Conservation (phyloP, 2,329 filamentous ascomycete genomes). For the Aspergillus hortae region DNA sequence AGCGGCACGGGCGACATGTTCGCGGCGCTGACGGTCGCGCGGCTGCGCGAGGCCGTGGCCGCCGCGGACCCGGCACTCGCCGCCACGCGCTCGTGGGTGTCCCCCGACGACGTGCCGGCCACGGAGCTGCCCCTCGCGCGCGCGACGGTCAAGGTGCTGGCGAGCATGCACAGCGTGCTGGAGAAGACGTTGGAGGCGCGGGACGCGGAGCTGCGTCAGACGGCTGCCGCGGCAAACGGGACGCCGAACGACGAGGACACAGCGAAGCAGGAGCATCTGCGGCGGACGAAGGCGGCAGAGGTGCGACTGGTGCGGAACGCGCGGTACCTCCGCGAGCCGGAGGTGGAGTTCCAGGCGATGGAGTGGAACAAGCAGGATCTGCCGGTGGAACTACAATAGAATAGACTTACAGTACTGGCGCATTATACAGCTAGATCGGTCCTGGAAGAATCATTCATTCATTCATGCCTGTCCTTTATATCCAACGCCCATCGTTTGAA, state of each 20-base stretch:
- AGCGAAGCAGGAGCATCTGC: conserved; percentile 60
- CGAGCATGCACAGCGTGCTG: conserved; percentile 87
- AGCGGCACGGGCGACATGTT: conserved; percentile 99
- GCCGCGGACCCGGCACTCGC: conserved; percentile 47
- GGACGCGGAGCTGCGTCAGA: conserved; percentile 56
- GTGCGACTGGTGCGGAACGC: conserved; percentile 76
- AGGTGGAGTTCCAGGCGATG: conserved; percentile 59
- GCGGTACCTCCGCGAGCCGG: conserved; percentile 63
- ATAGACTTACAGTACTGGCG: conserved; percentile 6
- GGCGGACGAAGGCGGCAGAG: conserved; percentile 81
- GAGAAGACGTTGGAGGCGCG: conserved; percentile 64
- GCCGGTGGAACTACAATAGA: conserved; percentile 18
- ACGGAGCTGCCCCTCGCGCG: conserved; percentile 75
- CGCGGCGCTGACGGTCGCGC: conserved; percentile 80
- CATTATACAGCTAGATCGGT: neutral
- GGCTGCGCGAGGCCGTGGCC: conserved; percentile 77
- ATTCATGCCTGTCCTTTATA: neutral
- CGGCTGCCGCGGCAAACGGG: conserved; percentile 18
- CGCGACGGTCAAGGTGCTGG: conserved; percentile 81
- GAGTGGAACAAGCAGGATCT: conserved; percentile 33
- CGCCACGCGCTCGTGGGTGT: conserved; percentile 66
- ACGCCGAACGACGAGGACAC: conserved; percentile 42
- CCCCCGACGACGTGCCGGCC: conserved; percentile 65
- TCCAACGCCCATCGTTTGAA: neutral
- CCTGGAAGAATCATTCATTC: no score